A percentile compares a stretch with the other conserved stretches of the same genome.
Evolutionary conservation across 176 grass and related monocot genomes (phyloP).

Genomic region (Poa pratensis): DNA sequence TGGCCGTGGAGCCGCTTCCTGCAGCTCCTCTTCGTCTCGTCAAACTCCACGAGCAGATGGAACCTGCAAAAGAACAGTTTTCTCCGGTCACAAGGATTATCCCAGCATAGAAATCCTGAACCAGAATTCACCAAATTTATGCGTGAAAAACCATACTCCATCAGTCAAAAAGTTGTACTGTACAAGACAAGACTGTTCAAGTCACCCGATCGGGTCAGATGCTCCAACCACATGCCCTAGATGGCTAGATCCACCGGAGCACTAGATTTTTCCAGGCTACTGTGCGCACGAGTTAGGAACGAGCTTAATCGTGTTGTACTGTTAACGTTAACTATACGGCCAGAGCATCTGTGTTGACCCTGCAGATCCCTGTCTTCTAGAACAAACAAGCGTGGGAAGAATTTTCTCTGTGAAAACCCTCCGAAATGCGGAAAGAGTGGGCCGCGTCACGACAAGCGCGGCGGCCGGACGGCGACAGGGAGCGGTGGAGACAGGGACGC

Average conservation of each 20-base stretch:
- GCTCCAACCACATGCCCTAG: neutral
- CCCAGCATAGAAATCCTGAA: neutral
- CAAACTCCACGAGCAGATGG: slow-evolving; percentile 83
- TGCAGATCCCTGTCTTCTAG: slow-evolving; percentile 39
- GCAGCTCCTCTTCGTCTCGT: slow-evolving; percentile 88
- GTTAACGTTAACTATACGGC: neutral
- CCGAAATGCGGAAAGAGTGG: slow-evolving; percentile 36
- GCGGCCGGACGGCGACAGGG: neutral
- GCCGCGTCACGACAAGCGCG: neutral
- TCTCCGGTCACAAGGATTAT: neutral
- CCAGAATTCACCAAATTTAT: neutral
- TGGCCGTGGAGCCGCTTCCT: slow-evolving; percentile 84
- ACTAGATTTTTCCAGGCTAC: neutral
- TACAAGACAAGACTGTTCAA: neutral
- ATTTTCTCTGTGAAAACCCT: neutral
- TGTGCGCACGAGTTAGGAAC: neutral
- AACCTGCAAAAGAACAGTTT: slow-evolving; percentile 52
- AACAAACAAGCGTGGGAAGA: neutral
- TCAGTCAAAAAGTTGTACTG: neutral
- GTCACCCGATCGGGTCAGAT: neutral
- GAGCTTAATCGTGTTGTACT: neutral
- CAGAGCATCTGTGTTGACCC: neutral
- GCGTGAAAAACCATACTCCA: neutral
- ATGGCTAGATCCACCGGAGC: neutral
- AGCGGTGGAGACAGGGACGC: slow-evolving; percentile 33